Conservation (phyloP, 1,139 yeast species). For the Dujonia santamariae region DNA sequence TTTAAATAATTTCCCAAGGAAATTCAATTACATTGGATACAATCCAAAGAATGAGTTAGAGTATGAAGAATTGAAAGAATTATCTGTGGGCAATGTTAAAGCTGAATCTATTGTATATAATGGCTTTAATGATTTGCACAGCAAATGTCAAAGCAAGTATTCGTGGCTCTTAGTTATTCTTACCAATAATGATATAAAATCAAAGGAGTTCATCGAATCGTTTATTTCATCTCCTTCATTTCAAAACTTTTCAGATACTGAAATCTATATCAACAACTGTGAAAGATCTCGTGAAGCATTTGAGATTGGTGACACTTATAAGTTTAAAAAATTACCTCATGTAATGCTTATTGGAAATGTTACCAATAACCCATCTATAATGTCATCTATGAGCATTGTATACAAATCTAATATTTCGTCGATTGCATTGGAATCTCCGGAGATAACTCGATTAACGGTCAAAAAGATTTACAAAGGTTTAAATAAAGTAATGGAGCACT, state of each 20-base stretch:
- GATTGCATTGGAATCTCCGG: constrained; percentile 18
- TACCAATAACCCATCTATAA: constrained; percentile 44
- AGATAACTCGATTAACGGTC: constrained; percentile 17
- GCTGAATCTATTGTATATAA: not conserved
- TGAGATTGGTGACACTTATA: constrained; percentile 48
- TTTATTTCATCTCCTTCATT: constrained; percentile 29
- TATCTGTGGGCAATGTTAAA: not conserved
- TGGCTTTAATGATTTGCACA: constrained; percentile 36
- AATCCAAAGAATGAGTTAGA: constrained; percentile 10
- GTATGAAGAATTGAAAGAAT: not conserved
- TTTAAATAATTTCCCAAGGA: constrained; percentile 22
- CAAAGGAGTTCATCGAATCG: constrained; percentile 23
- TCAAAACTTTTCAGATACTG: constrained; percentile 29
- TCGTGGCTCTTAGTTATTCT: constrained; percentile 46
- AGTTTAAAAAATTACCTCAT: constrained; percentile 40
- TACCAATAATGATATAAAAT: constrained; percentile 32
- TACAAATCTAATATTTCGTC: constrained; percentile 36
- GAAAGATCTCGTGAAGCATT: constrained; percentile 46
- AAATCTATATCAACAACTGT: constrained; percentile 39
- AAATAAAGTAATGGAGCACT: constrained; percentile 34
- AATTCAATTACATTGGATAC: constrained; percentile 21
- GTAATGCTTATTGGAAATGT: constrained; percentile 48
- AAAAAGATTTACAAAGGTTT: constrained; percentile 33
- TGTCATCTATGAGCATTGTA: constrained; percentile 53
- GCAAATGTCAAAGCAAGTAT: constrained; percentile 34